Conservation (phyloP, 352 stramenopile species). For the Elongisporangium anandrum region DNA sequence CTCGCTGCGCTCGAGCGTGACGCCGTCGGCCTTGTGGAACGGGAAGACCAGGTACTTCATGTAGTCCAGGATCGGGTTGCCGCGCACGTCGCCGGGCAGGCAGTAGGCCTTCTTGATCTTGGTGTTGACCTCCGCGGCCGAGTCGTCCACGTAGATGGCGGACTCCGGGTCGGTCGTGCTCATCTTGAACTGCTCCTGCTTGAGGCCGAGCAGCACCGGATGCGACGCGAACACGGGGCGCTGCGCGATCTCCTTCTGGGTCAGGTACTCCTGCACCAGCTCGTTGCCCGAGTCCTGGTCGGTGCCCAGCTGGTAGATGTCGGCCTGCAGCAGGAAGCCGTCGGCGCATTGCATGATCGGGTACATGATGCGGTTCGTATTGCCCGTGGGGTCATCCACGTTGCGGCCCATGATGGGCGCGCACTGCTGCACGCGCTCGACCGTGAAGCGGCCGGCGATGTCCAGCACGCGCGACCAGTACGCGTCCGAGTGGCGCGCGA, state of each 20-base stretch:
- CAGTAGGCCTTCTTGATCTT: slow-evolving; percentile 99
- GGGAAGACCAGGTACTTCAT: slow-evolving; percentile 95
- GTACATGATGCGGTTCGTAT: slow-evolving; percentile 95
- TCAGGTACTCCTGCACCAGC: slow-evolving; percentile 96
- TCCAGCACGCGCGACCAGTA: slow-evolving; percentile 95
- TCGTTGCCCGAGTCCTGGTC: slow-evolving; percentile 96
- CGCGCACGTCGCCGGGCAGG: slow-evolving; percentile 79
- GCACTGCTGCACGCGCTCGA: slow-evolving; percentile 96
- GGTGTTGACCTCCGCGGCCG: slow-evolving; percentile 90
- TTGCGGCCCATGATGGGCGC: slow-evolving; percentile 98
- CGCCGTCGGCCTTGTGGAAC: slow-evolving; percentile 43
- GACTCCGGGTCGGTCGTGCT: slow-evolving; percentile 97
- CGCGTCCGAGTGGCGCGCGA: slow-evolving; percentile 76
- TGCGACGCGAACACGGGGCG: slow-evolving; percentile 94
- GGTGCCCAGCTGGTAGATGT: slow-evolving; percentile 98
- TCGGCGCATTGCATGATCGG: slow-evolving; percentile 98
- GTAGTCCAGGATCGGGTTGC: slow-evolving; percentile 96
- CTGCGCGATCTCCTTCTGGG: slow-evolving; percentile 68
- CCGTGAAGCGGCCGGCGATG: slow-evolving; percentile 82
- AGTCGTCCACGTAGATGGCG: slow-evolving; percentile 98
- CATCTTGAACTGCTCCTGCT: slow-evolving; percentile 99
- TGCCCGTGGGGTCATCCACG: slow-evolving; percentile 70
- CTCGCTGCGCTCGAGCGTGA: slow-evolving; percentile 78
- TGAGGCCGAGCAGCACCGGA: slow-evolving; percentile 97
- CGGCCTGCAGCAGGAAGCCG: slow-evolving; percentile 97